A percentile compares a stretch with the other conserved stretches of the same genome.
Evolutionary conservation across 257 asterid genomes (phyloP).

Genomic region (Solanum habrochaites): DNA sequence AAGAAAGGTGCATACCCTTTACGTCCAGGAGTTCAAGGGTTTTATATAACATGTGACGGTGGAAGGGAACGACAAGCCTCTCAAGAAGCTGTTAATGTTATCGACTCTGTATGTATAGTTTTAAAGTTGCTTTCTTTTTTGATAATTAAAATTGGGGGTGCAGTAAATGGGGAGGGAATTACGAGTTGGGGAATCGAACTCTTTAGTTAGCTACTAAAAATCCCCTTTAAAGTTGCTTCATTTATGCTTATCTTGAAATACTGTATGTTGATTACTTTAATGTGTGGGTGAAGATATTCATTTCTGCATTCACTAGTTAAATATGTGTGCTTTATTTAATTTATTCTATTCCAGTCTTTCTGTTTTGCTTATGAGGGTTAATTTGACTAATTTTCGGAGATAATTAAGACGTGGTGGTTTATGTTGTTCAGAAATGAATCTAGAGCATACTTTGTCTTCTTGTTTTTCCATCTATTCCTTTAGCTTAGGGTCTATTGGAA

Average conservation of each 20-base stretch:
- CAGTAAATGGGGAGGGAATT: background rate
- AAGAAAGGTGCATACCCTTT: constrained; percentile 79
- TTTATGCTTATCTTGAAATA: background rate
- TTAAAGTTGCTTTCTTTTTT: background rate
- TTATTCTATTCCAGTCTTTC: background rate
- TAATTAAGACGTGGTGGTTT: background rate
- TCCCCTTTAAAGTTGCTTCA: background rate
- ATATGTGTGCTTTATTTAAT: background rate
- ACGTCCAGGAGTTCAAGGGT: constrained; percentile 82
- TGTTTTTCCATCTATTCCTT: background rate
- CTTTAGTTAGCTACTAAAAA: background rate
- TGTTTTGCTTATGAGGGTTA: background rate
- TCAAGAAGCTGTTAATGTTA: constrained; percentile 75
- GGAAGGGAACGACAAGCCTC: constrained; percentile 87
- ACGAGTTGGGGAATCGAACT: background rate
- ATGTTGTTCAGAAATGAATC: background rate
- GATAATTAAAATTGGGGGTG: background rate
- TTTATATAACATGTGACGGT: constrained; percentile 94
- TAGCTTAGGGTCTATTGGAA: background rate
- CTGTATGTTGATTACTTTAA: background rate
- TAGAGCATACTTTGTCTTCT: background rate
- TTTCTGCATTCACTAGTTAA: background rate
- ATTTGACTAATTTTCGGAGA: background rate
- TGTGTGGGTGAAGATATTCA: background rate
- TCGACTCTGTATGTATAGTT: constrained; percentile 55